Base-by-base conservation (phyloP, 2,329 filamentous ascomycete genomes). In the Blastomyces percursus region DNA sequence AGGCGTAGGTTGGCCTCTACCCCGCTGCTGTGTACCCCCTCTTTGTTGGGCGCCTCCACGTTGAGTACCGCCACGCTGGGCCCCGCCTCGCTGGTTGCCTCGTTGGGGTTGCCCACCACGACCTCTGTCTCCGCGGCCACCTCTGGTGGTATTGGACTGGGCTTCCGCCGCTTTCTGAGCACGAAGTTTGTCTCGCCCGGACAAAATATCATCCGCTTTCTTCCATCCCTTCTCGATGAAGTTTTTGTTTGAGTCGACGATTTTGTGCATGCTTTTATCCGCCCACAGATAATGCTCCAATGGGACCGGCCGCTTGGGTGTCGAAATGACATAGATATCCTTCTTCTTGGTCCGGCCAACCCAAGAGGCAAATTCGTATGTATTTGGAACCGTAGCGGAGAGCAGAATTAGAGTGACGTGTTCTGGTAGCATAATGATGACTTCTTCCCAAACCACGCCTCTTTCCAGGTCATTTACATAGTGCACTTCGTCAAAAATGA, bases 361-460 rank as follows among this genome's bases (percentile, higher is more conserved):
- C 94, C 94, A 99, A 0, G 92, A 97, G 1, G 94, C 94, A 70
- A 99, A 99, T 73, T 99, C 94, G 66, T 96, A 86, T 0, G 94
- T 97, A 73, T 99, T 99, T 1, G 94, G 94, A 0, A 99, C 94
- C 0, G 94, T 99, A 0, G 94, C 94, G 4, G 94, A 99, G 2
- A 99, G 82, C 1, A 97, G 80, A 68, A 99, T 99, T 27, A 99
- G 82, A 1, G 94, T 96, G 48, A 99, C 91, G 76, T 99, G 94
- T 73, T 96, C 92, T 0, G 94, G 94, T 62, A 99, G 82, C 94
- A 99, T 97, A 71, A 99, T 99, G 71, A 99, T 99, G 70, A 99
- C 94, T 76, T 99, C 94, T 75, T 99, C 94, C 94, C 94, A 99
- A 0, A 99, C 94, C 6, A 99, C 94, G 71, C 94, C 94, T 76